Evolutionary conservation across 164 flowering plant genomes (phyloP), one percentile per base, ranked within the genome.

Genomic region (Saururus chinensis): DNA sequence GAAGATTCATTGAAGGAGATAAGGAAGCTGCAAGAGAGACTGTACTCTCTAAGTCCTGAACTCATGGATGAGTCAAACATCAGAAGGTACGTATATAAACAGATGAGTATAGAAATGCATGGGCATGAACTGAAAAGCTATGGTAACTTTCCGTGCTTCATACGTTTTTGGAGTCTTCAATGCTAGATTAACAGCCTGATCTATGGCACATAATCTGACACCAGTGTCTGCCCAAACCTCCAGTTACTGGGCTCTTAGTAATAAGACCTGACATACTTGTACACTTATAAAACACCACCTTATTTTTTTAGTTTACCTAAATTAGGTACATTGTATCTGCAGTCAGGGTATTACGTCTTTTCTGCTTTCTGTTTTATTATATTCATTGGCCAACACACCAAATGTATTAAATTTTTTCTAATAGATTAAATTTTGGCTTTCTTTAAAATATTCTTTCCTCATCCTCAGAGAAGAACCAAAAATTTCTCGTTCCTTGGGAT

Each of bases 1-100:
- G 95, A 87, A 59, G 89, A 87, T 57, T 83, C 81, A 65, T 64
- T 84, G 68, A 74, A 75, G 57, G 66, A 65, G 61, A 75, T 70
- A 49, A 69, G 68, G 56, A 87, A 74, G 65, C 60, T 91, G 82
- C 71, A 66, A 30, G 96, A 87, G 71, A 77, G 74, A 19, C 8
- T 61, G 40, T 89, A 89, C 68, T 81, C 72, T 71, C 60, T 89
- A 77, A 85, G 72, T 70, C 81, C 81, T 20, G 42, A 35, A 57
- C 58, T 53, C 25, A 57, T 74, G 35, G 82, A 76, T 63, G 75
- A 71, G 21, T 63, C 66, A 20, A 35, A 37, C 40, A 58, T 48
- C 62, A 73, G 40, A 53, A n/a, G 16, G 30, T 37, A 62, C 53
- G 30, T n/a, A 25, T n/a, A 16, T 63, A 21, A 6, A 8, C 17